Evolutionary conservation across 371 early-diverging fungal genomes (phyloP), one percentile per base, ranked within the genome.

Genomic region (Mucor irregularis): DNA sequence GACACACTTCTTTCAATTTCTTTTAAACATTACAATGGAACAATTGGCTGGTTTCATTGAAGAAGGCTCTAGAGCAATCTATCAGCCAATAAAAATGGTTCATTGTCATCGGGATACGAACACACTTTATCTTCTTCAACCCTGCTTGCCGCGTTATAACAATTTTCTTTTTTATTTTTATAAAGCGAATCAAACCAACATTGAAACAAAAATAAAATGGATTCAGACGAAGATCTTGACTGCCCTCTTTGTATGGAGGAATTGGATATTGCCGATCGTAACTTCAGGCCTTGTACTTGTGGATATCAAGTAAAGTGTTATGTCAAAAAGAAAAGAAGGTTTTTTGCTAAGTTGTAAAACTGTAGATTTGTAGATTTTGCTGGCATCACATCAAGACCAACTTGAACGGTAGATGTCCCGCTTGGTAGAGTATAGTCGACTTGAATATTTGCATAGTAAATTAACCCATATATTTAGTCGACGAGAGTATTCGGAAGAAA

Each of bases 241-340:
- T 98, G 98, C 71, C 98, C 98, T 31, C 85, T 98, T 13, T 98
- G 98, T 71, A 89, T 97, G 93, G 98, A 98, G 65, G 97, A 96
- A 73, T 89, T 98, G 60, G 97, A 96, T 74, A 78, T 94, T 71
- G 86, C 91, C 38, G 98, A 98, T 73, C 83, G 89, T 58, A 90
- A 91, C 68, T 98, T 98, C 67, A 90, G 88, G 58, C 98, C 97
- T 4, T 98, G 98, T 78, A 89, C 92, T 43, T 98, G 98, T 68
- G 96, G 95, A n/a, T 98, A 98, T 66, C 97, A 96, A 88, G 96
- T 93, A 81, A 42, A 6, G 14, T 33, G 2, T 33, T 40, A n/a
- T 21, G 6, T 39, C 6, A 17, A 52, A 42, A 29, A 29, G 31
- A 26, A 25, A 30, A 35, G 16, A 35, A 34, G n/a, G 10, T 10